Base-by-base conservation (phyloP, 192 early-diverging fungal species). In the Chytriomyces sp. region DNA sequence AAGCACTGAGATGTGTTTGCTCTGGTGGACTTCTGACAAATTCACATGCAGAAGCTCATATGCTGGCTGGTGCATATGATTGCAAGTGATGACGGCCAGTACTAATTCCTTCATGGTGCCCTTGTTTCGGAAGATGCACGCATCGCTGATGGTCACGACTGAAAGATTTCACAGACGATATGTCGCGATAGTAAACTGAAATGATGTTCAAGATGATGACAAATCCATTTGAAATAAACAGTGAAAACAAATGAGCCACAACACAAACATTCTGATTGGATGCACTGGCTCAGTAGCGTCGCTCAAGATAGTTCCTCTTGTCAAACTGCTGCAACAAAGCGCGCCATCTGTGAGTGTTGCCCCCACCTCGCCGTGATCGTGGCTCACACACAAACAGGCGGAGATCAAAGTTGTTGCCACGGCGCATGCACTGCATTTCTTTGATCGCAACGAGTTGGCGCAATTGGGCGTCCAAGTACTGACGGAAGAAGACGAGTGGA, bases 401-500 rank as follows among this genome's bases (percentile, higher is more conserved):
- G 18, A 6, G 61, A 82, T 98, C 53, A 92, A 92, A 69, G 86
- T 99, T 0, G 88, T 96, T 2, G 80, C 94, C 4, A 97, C 96
- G 3, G 77, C 82, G 48, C 82, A 91, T n/a, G 90, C 97, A n/a
- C 84, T 95, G 45, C 93, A 94, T 72, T 99, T 99, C 77, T 94
- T 96, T 81, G 84, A 94, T 43, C 80, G 69, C 7, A 74, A 85
- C n/a, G 79, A 90, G 16, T 80, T 84, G 0, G 49, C 61, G 8
- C 83, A 80, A 5, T 9, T 8, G 44, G 67, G 44, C 67, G 83
- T 89, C 13, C 84, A 91, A 4, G 84, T 93, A 45, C 79, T 89
- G 49, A 94, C 91, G 0, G 97, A 99, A 75, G 86, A 86, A 61
- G 92, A 96, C 73, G 97, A 99, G 79, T 98, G 96, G 96, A 82